Percentiles rank a stretch among this genome's conserved stretches.
Conservation (phyloP, 768 basidiomycete species). For the Mrakia gelida region DNA sequence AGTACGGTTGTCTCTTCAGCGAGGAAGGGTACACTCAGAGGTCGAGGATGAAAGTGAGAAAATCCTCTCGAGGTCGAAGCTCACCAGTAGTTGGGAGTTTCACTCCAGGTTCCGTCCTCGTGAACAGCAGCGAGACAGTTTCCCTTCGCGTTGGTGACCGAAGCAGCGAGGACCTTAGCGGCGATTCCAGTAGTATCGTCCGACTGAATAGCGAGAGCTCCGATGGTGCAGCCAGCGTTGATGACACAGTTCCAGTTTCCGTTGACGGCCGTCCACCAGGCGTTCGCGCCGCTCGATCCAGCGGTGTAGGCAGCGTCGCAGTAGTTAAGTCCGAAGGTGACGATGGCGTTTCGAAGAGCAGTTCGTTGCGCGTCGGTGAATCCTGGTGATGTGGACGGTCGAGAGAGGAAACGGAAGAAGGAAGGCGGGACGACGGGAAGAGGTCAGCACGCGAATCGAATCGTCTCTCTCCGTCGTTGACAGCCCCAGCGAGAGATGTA, state of each 20-base stretch:
- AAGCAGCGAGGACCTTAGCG: conserved; percentile 58
- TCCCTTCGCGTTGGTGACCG: conserved; percentile 65
- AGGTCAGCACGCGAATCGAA: too few species aligned
- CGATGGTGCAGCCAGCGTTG: conserved; percentile 85
- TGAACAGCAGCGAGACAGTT: conserved; percentile 60
- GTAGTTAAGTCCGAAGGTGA: conserved; percentile 67
- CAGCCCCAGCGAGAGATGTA: too few species aligned
- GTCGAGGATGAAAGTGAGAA: too few species aligned
- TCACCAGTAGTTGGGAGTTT: conserved; percentile 92
- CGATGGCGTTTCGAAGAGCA: conserved; percentile 65
- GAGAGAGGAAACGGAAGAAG: too few species aligned
- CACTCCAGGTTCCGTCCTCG: conserved; percentile 77
- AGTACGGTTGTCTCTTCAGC: too few species aligned
- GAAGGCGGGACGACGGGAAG: too few species aligned
- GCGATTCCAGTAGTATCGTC: conserved; percentile 69
- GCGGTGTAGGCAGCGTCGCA: conserved; percentile 58
- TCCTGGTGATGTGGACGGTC: conserved; percentile 31
- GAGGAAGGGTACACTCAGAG: neutral
- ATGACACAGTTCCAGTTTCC: conserved; percentile 89
- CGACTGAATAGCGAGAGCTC: conserved; percentile 79
- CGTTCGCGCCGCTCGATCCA: conserved; percentile 45
- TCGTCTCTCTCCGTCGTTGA: too few species aligned
- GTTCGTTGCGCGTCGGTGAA: conserved; percentile 71
- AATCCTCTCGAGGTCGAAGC: neutral
- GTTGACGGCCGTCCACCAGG: conserved; percentile 69